Conservation (phyloP, 2,329 filamentous ascomycete species). For the Rutstroemia sydowiana region DNA sequence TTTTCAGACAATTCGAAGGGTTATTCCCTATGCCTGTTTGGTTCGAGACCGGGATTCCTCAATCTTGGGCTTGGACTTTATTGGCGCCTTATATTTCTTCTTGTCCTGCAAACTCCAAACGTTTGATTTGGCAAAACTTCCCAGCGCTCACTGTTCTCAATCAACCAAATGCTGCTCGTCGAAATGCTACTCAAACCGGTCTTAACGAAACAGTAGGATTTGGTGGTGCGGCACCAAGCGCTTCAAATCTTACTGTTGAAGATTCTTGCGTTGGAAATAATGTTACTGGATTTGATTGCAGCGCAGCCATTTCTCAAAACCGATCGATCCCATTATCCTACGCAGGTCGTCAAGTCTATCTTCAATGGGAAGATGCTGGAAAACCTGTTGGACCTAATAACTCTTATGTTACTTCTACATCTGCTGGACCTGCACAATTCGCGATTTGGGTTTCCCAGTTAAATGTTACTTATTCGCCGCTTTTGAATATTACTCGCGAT, state of each 20-base stretch:
- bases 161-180: constrained; percentile 66
- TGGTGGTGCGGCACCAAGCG: constrained; percentile 31
- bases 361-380: constrained; percentile 68
- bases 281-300: constrained; percentile 48
- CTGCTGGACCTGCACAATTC: constrained; percentile 53
- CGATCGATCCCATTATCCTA: constrained; percentile 64
- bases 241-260: constrained; percentile 32
- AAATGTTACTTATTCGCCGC: constrained; percentile 61
- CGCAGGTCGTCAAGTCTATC: constrained; percentile 62
- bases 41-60: constrained; percentile 73
- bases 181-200: constrained; percentile 53
- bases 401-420: constrained; percentile 63
- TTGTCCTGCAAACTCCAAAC: constrained; percentile 66
- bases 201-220: constrained; percentile 58
- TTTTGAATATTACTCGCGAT: constrained; percentile 42
- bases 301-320: constrained; percentile 60
- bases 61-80: constrained; percentile 79
- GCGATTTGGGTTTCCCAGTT: constrained; percentile 74
- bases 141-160: constrained; percentile 65
- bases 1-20: constrained; percentile 76
- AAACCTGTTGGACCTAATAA: constrained; percentile 69
- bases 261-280: constrained; percentile 53
- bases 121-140: constrained; percentile 80
- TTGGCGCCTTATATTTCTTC: constrained; percentile 74
- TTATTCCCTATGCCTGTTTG: constrained; percentile 76